These are phyloP conservation scores for Dorcoceras hygrometricum DNA, from an alignment of 257 asterid species.

Conservation along the genomic window DNA sequence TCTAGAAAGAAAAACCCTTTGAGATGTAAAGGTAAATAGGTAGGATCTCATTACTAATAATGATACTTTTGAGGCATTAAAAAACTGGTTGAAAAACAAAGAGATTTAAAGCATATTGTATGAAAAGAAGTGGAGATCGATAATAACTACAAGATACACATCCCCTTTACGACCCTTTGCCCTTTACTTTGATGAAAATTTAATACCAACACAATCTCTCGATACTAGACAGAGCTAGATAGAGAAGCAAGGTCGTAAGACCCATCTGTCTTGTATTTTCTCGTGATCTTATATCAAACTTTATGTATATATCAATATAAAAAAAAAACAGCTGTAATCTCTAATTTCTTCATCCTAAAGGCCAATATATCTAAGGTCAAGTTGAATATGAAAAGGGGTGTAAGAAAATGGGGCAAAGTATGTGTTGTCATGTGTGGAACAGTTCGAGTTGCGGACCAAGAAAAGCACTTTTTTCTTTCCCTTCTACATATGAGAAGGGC, in stretches of 20 bases:
- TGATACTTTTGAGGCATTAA: slow-evolving; percentile 43
- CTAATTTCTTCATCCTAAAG: not conserved
- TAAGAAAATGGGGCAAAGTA: slow-evolving; percentile 38
- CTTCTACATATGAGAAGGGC: slow-evolving; percentile 26
- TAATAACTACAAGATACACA: slow-evolving; percentile 34
- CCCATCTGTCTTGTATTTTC: not conserved
- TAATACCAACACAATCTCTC: slow-evolving; percentile 8
- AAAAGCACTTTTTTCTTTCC: slow-evolving; percentile 43
- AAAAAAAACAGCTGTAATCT: not conserved
- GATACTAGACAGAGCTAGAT: no score
- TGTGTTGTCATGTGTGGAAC: slow-evolving; percentile 41
- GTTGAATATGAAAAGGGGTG: slow-evolving; percentile 61
- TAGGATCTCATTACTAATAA: slow-evolving; percentile 32
- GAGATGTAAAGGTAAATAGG: slow-evolving; percentile 31
- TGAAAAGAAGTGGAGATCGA: slow-evolving; percentile 63
- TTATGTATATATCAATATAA: no score
- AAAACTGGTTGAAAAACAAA: slow-evolving; percentile 27
- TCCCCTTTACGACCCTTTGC: slow-evolving; percentile 34
- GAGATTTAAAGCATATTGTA: slow-evolving; percentile 42
- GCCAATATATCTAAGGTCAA: slow-evolving; percentile 54
- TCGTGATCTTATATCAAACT: not conserved
- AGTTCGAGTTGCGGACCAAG: slow-evolving; percentile 63
- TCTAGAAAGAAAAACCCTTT: slow-evolving; percentile 28
- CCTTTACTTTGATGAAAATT: slow-evolving; percentile 33
- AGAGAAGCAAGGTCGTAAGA: not conserved